A percentile compares a stretch with the other conserved stretches of the same genome.
Evolutionary conservation across 768 basidiomycete species (phyloP).

Genomic region (Russula lepida): DNA sequence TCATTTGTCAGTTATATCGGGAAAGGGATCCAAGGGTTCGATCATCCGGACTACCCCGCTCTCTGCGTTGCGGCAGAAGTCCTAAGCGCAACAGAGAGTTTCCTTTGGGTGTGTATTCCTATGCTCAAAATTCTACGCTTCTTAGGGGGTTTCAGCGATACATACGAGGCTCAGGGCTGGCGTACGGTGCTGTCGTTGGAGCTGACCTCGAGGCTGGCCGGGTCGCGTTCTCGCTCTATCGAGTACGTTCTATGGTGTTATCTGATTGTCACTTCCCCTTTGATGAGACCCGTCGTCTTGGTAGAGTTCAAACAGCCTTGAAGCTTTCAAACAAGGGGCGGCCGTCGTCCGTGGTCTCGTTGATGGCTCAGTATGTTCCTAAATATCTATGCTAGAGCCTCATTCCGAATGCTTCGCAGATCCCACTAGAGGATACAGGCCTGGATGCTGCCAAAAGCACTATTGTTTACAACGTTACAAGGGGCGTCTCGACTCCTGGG

Average conservation of each 20-base stretch:
- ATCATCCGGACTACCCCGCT: slow-evolving; percentile 79
- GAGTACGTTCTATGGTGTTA: slow-evolving; percentile 40
- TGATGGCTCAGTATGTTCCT: slow-evolving; percentile 61
- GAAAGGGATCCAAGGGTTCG: slow-evolving; percentile 70
- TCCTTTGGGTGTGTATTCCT: slow-evolving; percentile 64
- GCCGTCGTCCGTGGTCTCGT: slow-evolving; percentile 72
- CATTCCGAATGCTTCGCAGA: slow-evolving; percentile 36
- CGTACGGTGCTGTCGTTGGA: slow-evolving; percentile 79
- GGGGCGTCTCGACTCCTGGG: slow-evolving; percentile 75
- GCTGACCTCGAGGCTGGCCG: slow-evolving; percentile 74
- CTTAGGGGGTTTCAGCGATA: slow-evolving; percentile 45
- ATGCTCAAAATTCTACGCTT: not conserved
- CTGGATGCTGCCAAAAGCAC: slow-evolving; percentile 89
- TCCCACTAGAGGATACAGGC: slow-evolving; percentile 68
- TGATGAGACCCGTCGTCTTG: slow-evolving; percentile 2
- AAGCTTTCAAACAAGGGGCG: slow-evolving; percentile 73
- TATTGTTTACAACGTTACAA: slow-evolving; percentile 77
- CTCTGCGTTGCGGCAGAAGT: slow-evolving; percentile 78
- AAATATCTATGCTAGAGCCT: not conserved
- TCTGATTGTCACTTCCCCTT: not conserved
- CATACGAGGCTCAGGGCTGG: slow-evolving; percentile 90
- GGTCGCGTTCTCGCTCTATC: slow-evolving; percentile 67
- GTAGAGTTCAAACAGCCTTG: slow-evolving; percentile 72
- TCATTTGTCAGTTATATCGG: slow-evolving; percentile 74
- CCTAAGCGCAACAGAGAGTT: slow-evolving; percentile 89